Evolutionary conservation across 257 asterid species (phyloP).

Genomic region (Salvia rosmarinus): DNA sequence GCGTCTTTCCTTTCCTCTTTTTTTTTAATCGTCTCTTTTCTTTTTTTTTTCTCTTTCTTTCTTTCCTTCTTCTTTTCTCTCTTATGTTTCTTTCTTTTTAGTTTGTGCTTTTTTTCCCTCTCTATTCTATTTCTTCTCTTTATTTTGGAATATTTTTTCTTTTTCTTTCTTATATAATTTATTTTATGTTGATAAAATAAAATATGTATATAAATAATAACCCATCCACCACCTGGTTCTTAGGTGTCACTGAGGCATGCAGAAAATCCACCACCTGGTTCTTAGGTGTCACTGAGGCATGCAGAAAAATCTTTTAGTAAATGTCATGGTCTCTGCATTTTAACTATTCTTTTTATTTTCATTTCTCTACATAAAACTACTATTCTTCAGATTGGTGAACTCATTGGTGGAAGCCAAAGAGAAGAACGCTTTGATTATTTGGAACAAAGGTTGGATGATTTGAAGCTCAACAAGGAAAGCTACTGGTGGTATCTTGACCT

Average conservation of each 20-base stretch:
- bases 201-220: no score
- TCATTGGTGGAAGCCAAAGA: slow-evolving; percentile 99
- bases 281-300: background rate
- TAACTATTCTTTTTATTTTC: background rate
- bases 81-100: no score
- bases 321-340: background rate
- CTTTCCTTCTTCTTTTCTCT: no score
- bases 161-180: no score
- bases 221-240: background rate
- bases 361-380: slow-evolving; percentile 20
- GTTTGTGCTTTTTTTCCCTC: no score
- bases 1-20: no score
- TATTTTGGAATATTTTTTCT: no score
- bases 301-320: background rate
- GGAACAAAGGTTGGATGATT: slow-evolving; percentile 78
- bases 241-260: background rate
- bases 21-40: no score
- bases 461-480: slow-evolving; percentile 92
- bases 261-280: background rate
- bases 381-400: slow-evolving; percentile 78
- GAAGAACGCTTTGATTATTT: slow-evolving; percentile 89
- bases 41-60: no score
- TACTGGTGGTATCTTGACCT: slow-evolving; percentile 99
- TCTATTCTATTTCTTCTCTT: no score
- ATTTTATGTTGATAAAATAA: no score